Evolutionary conservation across 176 grass and related monocot species (phyloP).

Genomic region (Alopecurus myosuroides): DNA sequence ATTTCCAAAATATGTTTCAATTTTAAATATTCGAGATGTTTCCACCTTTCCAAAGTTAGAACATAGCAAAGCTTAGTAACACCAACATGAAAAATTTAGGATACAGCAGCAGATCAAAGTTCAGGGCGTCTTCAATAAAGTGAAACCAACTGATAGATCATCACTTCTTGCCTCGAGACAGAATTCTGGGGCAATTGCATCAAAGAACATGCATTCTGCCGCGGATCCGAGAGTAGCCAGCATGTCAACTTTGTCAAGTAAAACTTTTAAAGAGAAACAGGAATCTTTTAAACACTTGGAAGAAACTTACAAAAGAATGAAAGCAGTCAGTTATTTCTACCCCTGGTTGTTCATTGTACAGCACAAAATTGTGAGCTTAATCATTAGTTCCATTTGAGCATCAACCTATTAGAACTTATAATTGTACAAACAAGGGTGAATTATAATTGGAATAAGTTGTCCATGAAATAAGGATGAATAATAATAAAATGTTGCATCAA

Average conservation of each 20-base stretch:
- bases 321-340: conserved; percentile 5
- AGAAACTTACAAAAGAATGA: neutral
- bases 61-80: neutral
- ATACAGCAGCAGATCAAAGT: conserved; percentile 59
- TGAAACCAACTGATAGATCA: conserved; percentile 35
- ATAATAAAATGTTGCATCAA: neutral
- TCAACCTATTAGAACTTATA: conserved; percentile 3
- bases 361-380: conserved; percentile 2
- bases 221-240: conserved; percentile 18
- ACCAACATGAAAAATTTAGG: conserved; percentile 39
- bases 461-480: neutral
- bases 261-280: conserved; percentile 23
- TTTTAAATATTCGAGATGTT: conserved; percentile 4
- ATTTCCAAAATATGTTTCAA: conserved; percentile 19
- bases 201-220: conserved; percentile 46
- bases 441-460: neutral
- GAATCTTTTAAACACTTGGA: conserved; percentile 20
- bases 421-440: neutral
- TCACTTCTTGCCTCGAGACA: conserved; percentile 35
- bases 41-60: conserved; percentile 8
- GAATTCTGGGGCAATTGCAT: conserved; percentile 34
- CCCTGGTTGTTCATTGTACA: neutral
- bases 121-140: conserved; percentile 34
- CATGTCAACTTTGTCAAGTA: conserved; percentile 27
- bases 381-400: neutral